Conservation (phyloP, 176 grass and related monocot species). For the Oryza glaberrima region DNA sequence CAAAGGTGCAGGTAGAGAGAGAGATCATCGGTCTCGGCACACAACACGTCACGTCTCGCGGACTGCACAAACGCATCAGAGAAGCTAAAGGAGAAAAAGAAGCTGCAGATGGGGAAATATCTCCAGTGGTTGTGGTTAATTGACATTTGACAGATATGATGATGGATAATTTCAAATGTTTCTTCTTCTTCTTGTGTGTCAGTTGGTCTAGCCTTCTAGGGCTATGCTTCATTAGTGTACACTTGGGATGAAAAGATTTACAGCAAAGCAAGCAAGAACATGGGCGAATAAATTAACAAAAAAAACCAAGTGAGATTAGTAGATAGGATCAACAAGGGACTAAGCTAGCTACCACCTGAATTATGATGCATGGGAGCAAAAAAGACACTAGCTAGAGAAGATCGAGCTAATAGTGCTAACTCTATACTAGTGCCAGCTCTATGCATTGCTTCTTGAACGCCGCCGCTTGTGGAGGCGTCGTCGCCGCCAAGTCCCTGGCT, state of each 20-base stretch:
- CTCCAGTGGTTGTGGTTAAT: neutral
- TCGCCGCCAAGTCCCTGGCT: slow-evolving; percentile 29
- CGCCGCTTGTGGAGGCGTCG: slow-evolving; percentile 26
- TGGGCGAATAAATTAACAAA: slow-evolving; percentile 14
- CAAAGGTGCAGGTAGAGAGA: neutral
- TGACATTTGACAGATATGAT: neutral
- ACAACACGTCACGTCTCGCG: slow-evolving; percentile 14
- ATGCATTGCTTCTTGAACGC: slow-evolving; percentile 79
- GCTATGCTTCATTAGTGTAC: slow-evolving; percentile 45
- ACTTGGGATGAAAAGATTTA: slow-evolving; percentile 42
- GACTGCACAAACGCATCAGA: neutral
- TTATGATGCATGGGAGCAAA: slow-evolving; percentile 22
- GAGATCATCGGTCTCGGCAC: neutral
- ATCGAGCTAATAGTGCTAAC: slow-evolving; percentile 8
- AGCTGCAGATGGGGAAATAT: neutral
- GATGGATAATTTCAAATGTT: slow-evolving; percentile 8
- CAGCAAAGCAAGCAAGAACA: slow-evolving; percentile 40
- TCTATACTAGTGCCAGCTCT: slow-evolving; percentile 51
- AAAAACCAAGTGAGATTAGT: slow-evolving; percentile 40
- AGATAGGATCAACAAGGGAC: slow-evolving; percentile 20
- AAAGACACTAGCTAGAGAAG: slow-evolving; percentile 21
- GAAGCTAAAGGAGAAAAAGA: neutral
- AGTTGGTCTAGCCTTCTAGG: slow-evolving; percentile 30
- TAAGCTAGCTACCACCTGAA: slow-evolving; percentile 31
- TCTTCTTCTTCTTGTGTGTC: neutral